Evolutionary conservation across 768 basidiomycete species (phyloP).

Genomic region (Amanita phalloides): DNA sequence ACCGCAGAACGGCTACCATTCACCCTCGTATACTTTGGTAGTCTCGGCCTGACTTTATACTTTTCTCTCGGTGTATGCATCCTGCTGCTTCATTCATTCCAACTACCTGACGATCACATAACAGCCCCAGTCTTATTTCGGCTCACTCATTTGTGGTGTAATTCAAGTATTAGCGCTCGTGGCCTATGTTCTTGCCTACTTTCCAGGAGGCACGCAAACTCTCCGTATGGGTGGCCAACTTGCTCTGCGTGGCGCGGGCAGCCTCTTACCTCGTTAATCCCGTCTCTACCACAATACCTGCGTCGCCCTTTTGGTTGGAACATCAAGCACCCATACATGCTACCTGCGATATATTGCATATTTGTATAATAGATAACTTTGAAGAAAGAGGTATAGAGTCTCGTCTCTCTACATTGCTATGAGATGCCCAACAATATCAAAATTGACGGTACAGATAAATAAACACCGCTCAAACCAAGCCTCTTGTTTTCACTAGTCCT

Average conservation of each 20-base stretch:
- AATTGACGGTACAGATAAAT: not conserved
- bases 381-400: not conserved
- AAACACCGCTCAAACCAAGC: not conserved
- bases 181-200: slow-evolving; percentile 88
- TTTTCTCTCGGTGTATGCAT: slow-evolving; percentile 78
- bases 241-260: slow-evolving; percentile 77
- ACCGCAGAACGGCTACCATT: slow-evolving; percentile 82
- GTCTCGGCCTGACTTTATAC: slow-evolving; percentile 80
- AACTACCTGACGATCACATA: not conserved
- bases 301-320: not conserved
- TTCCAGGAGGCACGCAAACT: slow-evolving; percentile 83
- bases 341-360: not conserved
- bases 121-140: slow-evolving; percentile 77
- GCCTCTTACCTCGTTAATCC: slow-evolving; percentile 63
- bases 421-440: not conserved
- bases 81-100: not conserved
- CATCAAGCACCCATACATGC: not conserved
- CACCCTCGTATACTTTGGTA: slow-evolving; percentile 71
- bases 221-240: slow-evolving; percentile 71
- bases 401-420: not conserved
- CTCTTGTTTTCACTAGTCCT: not conserved
- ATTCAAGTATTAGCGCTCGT: slow-evolving; percentile 77
- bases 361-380: slow-evolving; percentile 2
- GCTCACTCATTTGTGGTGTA: slow-evolving; percentile 72
- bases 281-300: not conserved